Conservation (phyloP, 371 early-diverging fungal species). For the Enterocytospora artemiae region DNA sequence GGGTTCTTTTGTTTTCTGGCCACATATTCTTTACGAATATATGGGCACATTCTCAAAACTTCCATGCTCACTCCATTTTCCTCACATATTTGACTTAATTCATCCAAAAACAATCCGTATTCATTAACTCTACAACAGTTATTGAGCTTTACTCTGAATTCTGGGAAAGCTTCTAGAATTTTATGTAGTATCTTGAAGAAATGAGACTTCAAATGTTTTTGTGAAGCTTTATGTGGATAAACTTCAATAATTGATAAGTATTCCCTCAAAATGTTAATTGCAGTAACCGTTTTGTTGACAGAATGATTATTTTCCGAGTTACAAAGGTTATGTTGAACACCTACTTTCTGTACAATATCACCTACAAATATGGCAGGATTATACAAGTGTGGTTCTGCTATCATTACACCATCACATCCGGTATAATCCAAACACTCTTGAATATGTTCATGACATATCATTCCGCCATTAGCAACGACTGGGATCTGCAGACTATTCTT, state of each 20-base stretch:
- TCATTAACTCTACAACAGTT: slow-evolving; percentile 22
- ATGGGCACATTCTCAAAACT: slow-evolving; percentile 4
- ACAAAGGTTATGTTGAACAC: no score
- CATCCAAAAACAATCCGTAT: not conserved
- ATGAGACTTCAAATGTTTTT: no score
- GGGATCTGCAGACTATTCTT: slow-evolving; percentile 69
- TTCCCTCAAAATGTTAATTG: no score
- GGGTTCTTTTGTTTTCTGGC: no score
- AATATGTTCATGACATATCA: slow-evolving; percentile 75
- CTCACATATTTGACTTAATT: slow-evolving; percentile 13
- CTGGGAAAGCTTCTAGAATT: no score
- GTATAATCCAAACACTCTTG: slow-evolving; percentile 74
- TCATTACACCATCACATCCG: slow-evolving; percentile 86
- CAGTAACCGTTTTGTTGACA: no score
- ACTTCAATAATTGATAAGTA: no score
- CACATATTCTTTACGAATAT: not conserved
- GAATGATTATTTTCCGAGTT: no score
- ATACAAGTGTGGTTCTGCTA: slow-evolving; percentile 59
- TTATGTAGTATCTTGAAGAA: no score
- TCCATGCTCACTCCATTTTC: not conserved
- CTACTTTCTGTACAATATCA: slow-evolving; percentile 59
- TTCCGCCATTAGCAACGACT: slow-evolving; percentile 91
- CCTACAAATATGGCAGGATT: slow-evolving; percentile 58
- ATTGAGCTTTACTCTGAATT: slow-evolving; percentile 13
- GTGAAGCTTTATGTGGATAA: no score